A percentile compares a stretch with the other conserved stretches of the same genome.
Evolutionary conservation across 2,329 filamentous ascomycete species (phyloP).

Genomic region (Thielaviopsis euricoi): DNA sequence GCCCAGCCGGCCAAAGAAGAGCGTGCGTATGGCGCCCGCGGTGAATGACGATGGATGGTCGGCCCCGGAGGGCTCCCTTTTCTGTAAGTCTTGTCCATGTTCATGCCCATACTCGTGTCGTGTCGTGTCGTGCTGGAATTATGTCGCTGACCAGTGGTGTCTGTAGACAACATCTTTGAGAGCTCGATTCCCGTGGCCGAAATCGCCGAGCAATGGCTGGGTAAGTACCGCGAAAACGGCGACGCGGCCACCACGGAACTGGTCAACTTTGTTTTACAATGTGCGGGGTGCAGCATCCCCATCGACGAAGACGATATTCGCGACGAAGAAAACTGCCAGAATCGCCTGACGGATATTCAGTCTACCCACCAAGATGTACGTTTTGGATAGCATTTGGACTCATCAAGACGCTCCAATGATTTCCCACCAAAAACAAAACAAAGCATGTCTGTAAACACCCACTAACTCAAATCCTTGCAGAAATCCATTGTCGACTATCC

Average conservation of each 20-base stretch:
- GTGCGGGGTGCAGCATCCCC: conserved; percentile 65
- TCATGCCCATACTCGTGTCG: conserved; percentile 13
- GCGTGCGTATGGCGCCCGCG: conserved; percentile 32
- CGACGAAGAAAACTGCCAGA: conserved; percentile 74
- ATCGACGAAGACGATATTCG: conserved; percentile 71
- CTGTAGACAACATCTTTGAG: conserved; percentile 44
- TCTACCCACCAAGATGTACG: conserved; percentile 66
- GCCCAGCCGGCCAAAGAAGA: conserved; percentile 39
- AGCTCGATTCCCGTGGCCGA: conserved; percentile 39
- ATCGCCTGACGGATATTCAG: conserved; percentile 68
- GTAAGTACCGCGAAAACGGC: conserved; percentile 37
- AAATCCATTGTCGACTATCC: conserved; percentile 73
- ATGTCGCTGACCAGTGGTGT: background rate
- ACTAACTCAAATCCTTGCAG: conserved; percentile 28
- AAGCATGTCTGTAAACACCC: background rate
- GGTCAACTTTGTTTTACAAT: conserved; percentile 50
- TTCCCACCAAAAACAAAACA: background rate
- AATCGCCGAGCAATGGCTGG: conserved; percentile 44
- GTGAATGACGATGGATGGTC: conserved; percentile 6
- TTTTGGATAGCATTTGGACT: conserved; percentile 6
- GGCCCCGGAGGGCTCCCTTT: conserved; percentile 9
- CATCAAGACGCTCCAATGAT: no score
- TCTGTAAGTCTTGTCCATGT: conserved; percentile 13
- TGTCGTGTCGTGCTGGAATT: background rate
- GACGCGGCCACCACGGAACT: conserved; percentile 41